Evolutionary conservation across 148 eudicot genomes (phyloP).

Genomic region (Limonium bicolor): DNA sequence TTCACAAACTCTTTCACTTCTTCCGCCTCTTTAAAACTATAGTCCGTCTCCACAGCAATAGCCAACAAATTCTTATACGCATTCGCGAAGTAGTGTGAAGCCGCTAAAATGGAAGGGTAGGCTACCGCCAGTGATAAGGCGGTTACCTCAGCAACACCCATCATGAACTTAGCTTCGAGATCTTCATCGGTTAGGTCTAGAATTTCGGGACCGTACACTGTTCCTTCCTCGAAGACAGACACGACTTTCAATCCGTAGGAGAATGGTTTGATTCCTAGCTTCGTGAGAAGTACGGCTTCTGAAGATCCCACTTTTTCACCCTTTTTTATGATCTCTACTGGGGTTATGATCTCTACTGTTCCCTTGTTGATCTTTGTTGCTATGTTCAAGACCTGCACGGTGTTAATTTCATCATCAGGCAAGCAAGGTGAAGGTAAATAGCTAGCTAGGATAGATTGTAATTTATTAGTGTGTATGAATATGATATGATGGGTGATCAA

Average conservation of each 20-base stretch:
- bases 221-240: conserved; percentile 33
- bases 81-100: conserved; percentile 38
- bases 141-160: conserved; percentile 18
- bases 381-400: conserved; percentile 41
- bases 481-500: neutral
- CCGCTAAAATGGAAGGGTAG: conserved; percentile 33
- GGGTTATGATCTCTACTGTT: conserved; percentile 43
- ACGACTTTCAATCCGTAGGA: conserved; percentile 34
- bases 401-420: no score
- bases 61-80: conserved; percentile 42
- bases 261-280: conserved; percentile 38
- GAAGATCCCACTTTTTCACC: conserved; percentile 61
- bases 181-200: conserved; percentile 43
- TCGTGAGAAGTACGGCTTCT: conserved; percentile 36
- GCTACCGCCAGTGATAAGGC: conserved; percentile 20
- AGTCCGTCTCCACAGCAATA: conserved; percentile 31
- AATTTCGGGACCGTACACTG: conserved; percentile 42
- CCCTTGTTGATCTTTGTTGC: conserved; percentile 68
- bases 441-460: no score
- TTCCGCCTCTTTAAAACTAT: conserved; percentile 35
- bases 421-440: no score
- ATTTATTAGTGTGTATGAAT: conserved; percentile 12
- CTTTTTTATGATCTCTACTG: conserved; percentile 44
- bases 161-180: conserved; percentile 24
- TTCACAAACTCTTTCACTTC: conserved; percentile 34